Conservation (phyloP, 1,139 yeast genomes). For the Spathaspora sp. region DNA sequence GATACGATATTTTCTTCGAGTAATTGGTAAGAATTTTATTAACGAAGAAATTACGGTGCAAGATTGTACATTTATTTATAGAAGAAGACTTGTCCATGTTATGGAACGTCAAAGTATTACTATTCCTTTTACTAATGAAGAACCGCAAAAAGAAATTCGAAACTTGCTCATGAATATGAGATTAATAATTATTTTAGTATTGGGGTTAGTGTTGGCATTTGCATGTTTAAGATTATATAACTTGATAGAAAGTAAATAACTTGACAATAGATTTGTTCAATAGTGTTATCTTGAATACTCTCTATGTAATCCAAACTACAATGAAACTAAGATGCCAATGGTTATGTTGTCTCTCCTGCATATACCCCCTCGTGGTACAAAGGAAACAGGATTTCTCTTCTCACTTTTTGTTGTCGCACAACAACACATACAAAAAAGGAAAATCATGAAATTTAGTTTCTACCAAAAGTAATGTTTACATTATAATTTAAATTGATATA, state of each 20-base stretch:
- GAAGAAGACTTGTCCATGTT: neutral
- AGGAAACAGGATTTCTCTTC: neutral
- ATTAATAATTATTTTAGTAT: neutral
- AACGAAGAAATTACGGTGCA: neutral
- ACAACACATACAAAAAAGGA: neutral
- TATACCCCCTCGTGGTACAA: neutral
- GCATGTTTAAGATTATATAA: neutral
- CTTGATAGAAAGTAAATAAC: neutral
- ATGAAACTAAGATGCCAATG: too few species aligned
- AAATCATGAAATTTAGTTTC: neutral
- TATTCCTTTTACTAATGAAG: neutral
- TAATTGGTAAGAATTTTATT: neutral
- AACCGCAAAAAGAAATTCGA: neutral
- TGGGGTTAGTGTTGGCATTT: neutral
- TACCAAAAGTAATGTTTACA: neutral
- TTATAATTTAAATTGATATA: neutral
- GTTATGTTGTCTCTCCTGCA: neutral
- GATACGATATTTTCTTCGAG: constrained; percentile 1
- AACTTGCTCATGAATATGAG: neutral
- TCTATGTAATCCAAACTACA: too few species aligned
- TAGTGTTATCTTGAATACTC: too few species aligned
- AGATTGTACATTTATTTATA: neutral
- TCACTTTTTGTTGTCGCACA: neutral
- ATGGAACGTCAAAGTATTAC: neutral
- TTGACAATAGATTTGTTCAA: too few species aligned